Percentiles rank a stretch among this genome's conserved stretches.
phyloP scores from a whole-genome alignment of 306 rosid species.

The Dicorynia guianensis region DNA sequence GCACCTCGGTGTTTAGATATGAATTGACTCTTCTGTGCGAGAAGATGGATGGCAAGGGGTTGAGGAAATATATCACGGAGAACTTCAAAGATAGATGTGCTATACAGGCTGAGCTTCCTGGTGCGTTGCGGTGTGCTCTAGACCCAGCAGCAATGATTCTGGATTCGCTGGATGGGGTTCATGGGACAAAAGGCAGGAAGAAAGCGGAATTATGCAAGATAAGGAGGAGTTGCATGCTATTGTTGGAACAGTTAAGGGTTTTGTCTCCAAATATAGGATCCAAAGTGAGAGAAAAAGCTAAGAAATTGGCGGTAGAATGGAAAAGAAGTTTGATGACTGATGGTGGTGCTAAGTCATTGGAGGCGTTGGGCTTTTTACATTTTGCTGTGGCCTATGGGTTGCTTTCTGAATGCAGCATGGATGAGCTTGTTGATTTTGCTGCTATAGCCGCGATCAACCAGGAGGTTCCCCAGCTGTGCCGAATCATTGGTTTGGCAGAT shows the following conservation, averaged over 20 bases:
- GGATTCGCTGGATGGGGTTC: conserved; percentile 68
- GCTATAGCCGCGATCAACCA: conserved; percentile 46
- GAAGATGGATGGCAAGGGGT: conserved; percentile 69
- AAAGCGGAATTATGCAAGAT: conserved; percentile 42
- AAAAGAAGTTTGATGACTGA: conserved; percentile 45
- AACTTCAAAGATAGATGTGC: conserved; percentile 42
- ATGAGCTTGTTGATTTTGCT: conserved; percentile 63
- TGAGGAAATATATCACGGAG: conserved; percentile 55
- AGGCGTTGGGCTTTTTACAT: conserved; percentile 66
- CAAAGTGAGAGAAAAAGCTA: conserved; percentile 58
- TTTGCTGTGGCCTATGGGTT: conserved; percentile 67
- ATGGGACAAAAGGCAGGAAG: conserved; percentile 2
- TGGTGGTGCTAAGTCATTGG: conserved; percentile 44
- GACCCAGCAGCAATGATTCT: conserved; percentile 65
- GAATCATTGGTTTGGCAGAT: conserved; percentile 48
- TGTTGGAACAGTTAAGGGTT: conserved; percentile 63
- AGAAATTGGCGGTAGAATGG: conserved; percentile 63
- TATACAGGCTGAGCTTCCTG: conserved; percentile 59
- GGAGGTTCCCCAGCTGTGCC: conserved; percentile 59
- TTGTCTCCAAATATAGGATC: conserved; percentile 44
- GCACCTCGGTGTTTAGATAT: conserved; percentile 47
- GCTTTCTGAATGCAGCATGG: conserved; percentile 52
- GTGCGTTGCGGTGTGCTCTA: conserved; percentile 54
- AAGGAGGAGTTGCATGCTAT: conserved; percentile 59
- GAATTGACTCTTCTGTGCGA: conserved; percentile 58